A percentile compares a stretch with the other conserved stretches of the same genome.
phyloP scores from a whole-genome alignment of 768 basidiomycete genomes.

The Pholiota microspora region DNA sequence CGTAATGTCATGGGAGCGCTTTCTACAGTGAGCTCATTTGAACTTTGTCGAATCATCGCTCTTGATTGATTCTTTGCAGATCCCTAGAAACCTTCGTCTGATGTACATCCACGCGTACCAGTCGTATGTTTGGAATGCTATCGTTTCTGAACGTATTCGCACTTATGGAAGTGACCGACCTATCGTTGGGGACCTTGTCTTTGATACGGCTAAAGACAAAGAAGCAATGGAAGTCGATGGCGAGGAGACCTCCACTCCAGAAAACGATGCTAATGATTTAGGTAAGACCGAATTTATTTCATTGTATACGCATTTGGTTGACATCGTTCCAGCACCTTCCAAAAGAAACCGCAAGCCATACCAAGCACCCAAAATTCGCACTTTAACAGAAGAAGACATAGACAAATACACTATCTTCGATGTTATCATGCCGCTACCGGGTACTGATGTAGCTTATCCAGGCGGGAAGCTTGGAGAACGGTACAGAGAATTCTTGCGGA shows the following conservation, averaged over 20 bases:
- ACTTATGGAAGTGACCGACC: conserved; percentile 71
- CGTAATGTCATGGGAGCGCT: conserved; percentile 87
- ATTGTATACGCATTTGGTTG: background rate
- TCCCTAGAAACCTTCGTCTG: conserved; percentile 89
- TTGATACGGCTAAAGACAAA: conserved; percentile 45
- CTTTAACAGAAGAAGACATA: conserved; percentile 74
- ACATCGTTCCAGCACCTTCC: conserved; percentile 20
- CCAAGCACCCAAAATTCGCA: conserved; percentile 70
- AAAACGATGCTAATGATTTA: conserved; percentile 23
- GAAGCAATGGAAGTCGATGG: conserved; percentile 30
- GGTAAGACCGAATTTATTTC: conserved; percentile 11
- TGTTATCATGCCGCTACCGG: conserved; percentile 96
- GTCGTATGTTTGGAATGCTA: conserved; percentile 97
- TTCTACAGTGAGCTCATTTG: conserved; percentile 55
- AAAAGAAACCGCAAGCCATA: conserved; percentile 52
- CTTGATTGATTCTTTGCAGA: conserved; percentile 47
- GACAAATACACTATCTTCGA: conserved; percentile 87
- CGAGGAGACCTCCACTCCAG: conserved; percentile 18
- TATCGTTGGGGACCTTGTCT: conserved; percentile 89
- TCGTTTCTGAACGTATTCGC: conserved; percentile 91
- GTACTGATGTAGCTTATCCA: conserved; percentile 91
- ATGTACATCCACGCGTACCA: conserved; percentile 99
- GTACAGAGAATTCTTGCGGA: conserved; percentile 75
- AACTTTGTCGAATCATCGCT: background rate
- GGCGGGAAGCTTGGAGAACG: conserved; percentile 83